phyloP scores from a whole-genome alignment of 192 early-diverging fungal species.

The Backusella psychrophila region DNA sequence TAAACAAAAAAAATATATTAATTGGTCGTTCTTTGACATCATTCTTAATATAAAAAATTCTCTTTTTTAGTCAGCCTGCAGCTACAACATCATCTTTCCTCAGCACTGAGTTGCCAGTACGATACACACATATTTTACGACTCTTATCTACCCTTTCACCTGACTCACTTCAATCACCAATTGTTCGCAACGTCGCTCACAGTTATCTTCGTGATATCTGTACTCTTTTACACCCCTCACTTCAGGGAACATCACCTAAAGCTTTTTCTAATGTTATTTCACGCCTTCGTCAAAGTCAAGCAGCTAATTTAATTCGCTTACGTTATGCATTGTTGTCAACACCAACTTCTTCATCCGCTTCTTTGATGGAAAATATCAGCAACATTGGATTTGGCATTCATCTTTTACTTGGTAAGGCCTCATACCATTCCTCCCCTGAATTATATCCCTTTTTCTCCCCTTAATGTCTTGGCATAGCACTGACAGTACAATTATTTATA shows the following conservation, averaged over 20 bases:
- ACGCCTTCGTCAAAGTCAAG: slow-evolving; percentile 23
- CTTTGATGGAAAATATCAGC: slow-evolving; percentile 23
- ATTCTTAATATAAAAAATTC: slow-evolving; percentile 1
- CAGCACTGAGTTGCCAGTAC: slow-evolving; percentile 26
- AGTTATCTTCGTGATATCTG: slow-evolving; percentile 25
- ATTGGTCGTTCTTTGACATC: neutral
- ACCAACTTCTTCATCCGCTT: slow-evolving; percentile 13
- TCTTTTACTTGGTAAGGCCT: slow-evolving; percentile 10
- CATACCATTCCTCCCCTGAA: neutral
- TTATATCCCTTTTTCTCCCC: slow-evolving; percentile 1
- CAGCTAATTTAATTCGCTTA: slow-evolving; percentile 23
- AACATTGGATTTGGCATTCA: slow-evolving; percentile 24
- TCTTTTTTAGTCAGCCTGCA: slow-evolving; percentile 8
- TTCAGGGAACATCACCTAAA: neutral
- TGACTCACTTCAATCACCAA: slow-evolving; percentile 14
- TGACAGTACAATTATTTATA: slow-evolving; percentile 8
- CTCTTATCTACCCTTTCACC: slow-evolving; percentile 14
- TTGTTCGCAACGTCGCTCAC: slow-evolving; percentile 23
- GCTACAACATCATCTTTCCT: slow-evolving; percentile 20
- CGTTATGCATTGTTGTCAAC: slow-evolving; percentile 18
- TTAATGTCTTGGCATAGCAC: slow-evolving; percentile 10
- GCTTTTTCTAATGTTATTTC: slow-evolving; percentile 18
- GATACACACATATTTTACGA: slow-evolving; percentile 30
- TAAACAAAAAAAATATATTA: neutral
- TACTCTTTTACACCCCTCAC: slow-evolving; percentile 19